Percentiles rank a stretch among this genome's conserved stretches.
phyloP scores from a whole-genome alignment of 495 filamentous ascomycete species.

The Delitschia confertaspora region DNA sequence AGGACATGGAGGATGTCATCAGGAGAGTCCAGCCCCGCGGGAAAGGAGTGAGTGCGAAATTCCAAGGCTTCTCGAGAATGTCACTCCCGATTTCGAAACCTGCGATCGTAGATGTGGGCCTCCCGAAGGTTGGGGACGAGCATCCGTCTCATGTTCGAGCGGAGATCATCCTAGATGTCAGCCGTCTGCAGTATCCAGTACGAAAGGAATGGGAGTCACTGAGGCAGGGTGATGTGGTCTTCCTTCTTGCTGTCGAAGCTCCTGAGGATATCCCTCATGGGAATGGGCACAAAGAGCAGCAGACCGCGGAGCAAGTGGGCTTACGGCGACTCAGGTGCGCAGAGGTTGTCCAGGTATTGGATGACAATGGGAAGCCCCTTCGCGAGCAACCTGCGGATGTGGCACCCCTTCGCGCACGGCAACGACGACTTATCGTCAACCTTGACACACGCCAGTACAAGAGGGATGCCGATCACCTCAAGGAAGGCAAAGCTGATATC shows the following conservation, averaged over 20 bases:
- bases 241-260: constrained; percentile 64
- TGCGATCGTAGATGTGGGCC: constrained; percentile 78
- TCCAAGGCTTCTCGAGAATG: constrained; percentile 86
- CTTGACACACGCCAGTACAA: constrained; percentile 75
- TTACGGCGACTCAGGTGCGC: constrained; percentile 70
- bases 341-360: constrained; percentile 77
- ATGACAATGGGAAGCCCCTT: constrained; percentile 74
- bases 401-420: constrained; percentile 43
- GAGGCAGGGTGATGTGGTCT: constrained; percentile 82
- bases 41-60: constrained; percentile 54
- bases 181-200: constrained; percentile 61
- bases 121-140: constrained; percentile 73
- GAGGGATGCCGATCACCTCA: constrained; percentile 55
- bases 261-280: constrained; percentile 44
- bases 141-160: constrained; percentile 78
- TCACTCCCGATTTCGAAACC: constrained; percentile 78
- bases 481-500: constrained; percentile 60
- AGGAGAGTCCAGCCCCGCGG: constrained; percentile 68
- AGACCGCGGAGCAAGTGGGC: constrained; percentile 51
- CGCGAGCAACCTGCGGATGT: constrained; percentile 51
- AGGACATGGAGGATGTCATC: constrained; percentile 74
- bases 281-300: constrained; percentile 44
- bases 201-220: constrained; percentile 87
- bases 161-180: constrained; percentile 83
- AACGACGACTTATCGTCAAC: constrained; percentile 66